A percentile compares a stretch with the other conserved stretches of the same genome.
Evolutionary conservation across 2,329 filamentous ascomycete species (phyloP).

Genomic region (Acrocalymma vagum): DNA sequence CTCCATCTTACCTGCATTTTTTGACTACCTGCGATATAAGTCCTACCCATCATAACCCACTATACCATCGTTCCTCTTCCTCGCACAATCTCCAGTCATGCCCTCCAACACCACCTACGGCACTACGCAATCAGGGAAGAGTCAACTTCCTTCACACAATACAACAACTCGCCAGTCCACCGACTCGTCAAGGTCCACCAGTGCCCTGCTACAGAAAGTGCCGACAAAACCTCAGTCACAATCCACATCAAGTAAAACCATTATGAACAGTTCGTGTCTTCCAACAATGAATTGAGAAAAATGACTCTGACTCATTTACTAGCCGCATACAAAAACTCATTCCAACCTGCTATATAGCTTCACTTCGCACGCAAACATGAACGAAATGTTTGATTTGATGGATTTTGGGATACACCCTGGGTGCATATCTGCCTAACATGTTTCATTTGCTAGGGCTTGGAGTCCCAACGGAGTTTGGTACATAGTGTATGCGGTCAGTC

Average conservation of each 20-base stretch:
- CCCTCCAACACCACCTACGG: conserved; percentile 12
- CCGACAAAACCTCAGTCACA: conserved; percentile 6
- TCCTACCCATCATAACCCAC: too few species aligned
- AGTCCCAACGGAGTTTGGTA: too few species aligned
- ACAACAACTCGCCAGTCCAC: conserved; percentile 13
- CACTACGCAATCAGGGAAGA: conserved; percentile 13
- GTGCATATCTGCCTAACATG: too few species aligned
- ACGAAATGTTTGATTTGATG: background rate
- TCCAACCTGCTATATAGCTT: conserved; percentile 11
- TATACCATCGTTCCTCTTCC: too few species aligned
- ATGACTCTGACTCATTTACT: background rate
- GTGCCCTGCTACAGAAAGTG: conserved; percentile 14
- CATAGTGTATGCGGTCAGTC: too few species aligned
- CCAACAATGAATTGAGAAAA: background rate
- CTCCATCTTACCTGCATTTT: too few species aligned
- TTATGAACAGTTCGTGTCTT: conserved; percentile 10
- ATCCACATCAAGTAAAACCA: conserved; percentile 9
- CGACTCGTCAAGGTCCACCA: conserved; percentile 14
- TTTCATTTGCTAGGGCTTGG: too few species aligned
- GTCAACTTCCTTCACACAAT: conserved; percentile 16
- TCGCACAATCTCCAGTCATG: conserved; percentile 4
- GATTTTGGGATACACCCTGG: background rate
- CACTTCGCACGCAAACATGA: too few species aligned
- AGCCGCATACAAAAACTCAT: conserved; percentile 18
- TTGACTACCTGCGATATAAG: too few species aligned